Percentiles rank a stretch among this genome's conserved stretches.
Evolutionary conservation across 805 yeast genomes (phyloP).

Genomic region (Blastobotrys peoriensis): DNA sequence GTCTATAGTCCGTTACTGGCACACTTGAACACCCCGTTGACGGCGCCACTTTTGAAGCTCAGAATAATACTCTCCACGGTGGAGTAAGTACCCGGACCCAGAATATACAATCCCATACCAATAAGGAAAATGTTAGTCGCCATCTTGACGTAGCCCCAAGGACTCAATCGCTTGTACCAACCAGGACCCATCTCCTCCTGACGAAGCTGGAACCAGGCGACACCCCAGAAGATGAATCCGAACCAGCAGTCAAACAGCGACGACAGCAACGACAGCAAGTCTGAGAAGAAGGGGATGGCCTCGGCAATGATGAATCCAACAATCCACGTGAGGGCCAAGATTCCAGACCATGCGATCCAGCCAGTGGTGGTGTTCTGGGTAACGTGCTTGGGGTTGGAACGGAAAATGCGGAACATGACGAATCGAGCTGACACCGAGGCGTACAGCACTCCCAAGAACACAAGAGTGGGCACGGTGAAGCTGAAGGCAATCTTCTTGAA

Average conservation of each 20-base stretch:
- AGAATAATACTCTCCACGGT: conserved; percentile 49
- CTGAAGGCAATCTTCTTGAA: conserved; percentile 52
- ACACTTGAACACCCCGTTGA: conserved; percentile 50
- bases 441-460: conserved; percentile 52
- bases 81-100: conserved; percentile 57
- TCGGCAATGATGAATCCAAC: conserved; percentile 55
- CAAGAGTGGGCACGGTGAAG: conserved; percentile 54
- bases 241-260: conserved; percentile 63
- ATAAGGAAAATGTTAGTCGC: conserved; percentile 36
- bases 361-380: conserved; percentile 44
- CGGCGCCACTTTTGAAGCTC: conserved; percentile 43
- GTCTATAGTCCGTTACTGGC: conserved; percentile 36
- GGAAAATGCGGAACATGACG: conserved; percentile 42
- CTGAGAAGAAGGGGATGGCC: conserved; percentile 60
- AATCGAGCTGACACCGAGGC: conserved; percentile 51
- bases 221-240: conserved; percentile 58
- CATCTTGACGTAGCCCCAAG: conserved; percentile 35
- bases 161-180: conserved; percentile 28
- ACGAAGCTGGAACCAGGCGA: conserved; percentile 46
- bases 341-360: conserved; percentile 47
- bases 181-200: conserved; percentile 31
- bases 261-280: conserved; percentile 51
- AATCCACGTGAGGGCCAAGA: conserved; percentile 43
- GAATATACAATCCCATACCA: conserved; percentile 44
- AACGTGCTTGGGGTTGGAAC: conserved; percentile 37